A percentile compares a stretch with the other conserved stretches of the same genome.
Conservation (phyloP, 2,329 filamentous ascomycete genomes). For the Ceratocystis albifundus region DNA sequence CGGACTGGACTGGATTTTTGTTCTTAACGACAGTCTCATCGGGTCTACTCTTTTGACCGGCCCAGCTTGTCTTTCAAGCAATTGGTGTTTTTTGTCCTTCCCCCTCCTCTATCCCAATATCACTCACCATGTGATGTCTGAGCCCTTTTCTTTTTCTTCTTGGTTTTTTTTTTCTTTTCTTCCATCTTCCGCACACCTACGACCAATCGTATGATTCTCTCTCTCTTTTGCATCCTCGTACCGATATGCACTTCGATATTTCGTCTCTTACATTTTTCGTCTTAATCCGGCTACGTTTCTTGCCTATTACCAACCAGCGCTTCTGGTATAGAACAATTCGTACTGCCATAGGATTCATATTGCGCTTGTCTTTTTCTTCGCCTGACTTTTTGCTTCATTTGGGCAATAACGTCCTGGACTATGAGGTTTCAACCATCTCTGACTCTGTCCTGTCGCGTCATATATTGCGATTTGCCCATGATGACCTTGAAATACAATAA, state of each 20-base stretch:
- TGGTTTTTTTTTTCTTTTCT: constrained; percentile 11
- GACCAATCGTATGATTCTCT: constrained; percentile 3
- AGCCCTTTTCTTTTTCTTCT: constrained; percentile 7
- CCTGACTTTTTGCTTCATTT: neutral
- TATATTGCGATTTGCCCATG: neutral
- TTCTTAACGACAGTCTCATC: neutral
- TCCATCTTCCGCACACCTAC: constrained; percentile 2
- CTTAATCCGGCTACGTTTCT: neutral
- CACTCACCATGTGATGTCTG: constrained; percentile 9
- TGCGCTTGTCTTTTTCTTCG: neutral
- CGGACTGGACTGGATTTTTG: neutral
- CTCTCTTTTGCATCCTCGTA: constrained; percentile 3
- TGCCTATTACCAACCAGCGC: neutral
- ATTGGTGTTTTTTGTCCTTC: constrained; percentile 8
- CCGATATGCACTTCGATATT: neutral
- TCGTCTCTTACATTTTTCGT: neutral
- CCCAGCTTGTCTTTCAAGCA: constrained; percentile 2
- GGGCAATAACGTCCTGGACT: neutral
- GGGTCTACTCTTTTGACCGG: neutral
- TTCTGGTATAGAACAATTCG: neutral
- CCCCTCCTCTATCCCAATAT: neutral
- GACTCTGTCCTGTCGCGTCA: neutral
- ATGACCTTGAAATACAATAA: neutral
- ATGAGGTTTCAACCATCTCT: neutral
- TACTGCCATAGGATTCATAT: neutral